Conservation (phyloP, 306 rosid genomes). For the Medicago arabica region DNA sequence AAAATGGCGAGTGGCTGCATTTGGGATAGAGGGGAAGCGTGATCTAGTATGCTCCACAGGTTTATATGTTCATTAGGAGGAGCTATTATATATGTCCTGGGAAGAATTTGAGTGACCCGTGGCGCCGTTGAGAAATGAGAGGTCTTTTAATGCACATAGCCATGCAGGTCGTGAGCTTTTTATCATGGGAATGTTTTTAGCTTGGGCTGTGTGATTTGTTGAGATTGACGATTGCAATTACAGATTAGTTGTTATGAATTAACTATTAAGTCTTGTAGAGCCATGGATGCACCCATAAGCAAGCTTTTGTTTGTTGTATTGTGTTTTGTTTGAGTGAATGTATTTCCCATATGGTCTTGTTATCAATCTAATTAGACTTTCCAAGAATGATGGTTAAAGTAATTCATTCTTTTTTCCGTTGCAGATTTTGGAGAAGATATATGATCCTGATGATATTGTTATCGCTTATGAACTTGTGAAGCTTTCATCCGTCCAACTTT, state of each 20-base stretch:
- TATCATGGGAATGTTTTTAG: too few species aligned
- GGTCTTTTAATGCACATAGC: neutral
- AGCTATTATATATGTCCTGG: slow-evolving; percentile 2
- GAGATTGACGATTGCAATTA: too few species aligned
- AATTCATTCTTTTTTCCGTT: slow-evolving; percentile 30
- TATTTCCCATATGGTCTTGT: slow-evolving; percentile 31
- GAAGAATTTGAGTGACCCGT: neutral
- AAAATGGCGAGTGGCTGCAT: too few species aligned
- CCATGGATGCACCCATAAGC: too few species aligned
- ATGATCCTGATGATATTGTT: slow-evolving; percentile 71
- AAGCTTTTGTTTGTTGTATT: neutral
- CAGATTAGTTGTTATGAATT: too few species aligned
- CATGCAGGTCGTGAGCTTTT: too few species aligned
- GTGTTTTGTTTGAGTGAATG: slow-evolving; percentile 1
- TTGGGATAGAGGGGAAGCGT: too few species aligned
- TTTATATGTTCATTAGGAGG: slow-evolving; percentile 19
- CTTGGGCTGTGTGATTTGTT: too few species aligned
- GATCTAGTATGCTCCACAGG: neutral
- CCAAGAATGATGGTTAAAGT: slow-evolving; percentile 14
- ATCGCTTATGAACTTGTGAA: slow-evolving; percentile 88
- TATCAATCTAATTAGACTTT: slow-evolving; percentile 12
- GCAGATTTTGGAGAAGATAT: slow-evolving; percentile 87
- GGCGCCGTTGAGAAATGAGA: neutral
- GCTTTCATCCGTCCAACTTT: slow-evolving; percentile 78
- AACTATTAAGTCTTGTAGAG: too few species aligned